Evolutionary conservation across 768 basidiomycete genomes (phyloP), one percentile per base, ranked within the genome.

Genomic region (Hypholoma fasciculare): DNA sequence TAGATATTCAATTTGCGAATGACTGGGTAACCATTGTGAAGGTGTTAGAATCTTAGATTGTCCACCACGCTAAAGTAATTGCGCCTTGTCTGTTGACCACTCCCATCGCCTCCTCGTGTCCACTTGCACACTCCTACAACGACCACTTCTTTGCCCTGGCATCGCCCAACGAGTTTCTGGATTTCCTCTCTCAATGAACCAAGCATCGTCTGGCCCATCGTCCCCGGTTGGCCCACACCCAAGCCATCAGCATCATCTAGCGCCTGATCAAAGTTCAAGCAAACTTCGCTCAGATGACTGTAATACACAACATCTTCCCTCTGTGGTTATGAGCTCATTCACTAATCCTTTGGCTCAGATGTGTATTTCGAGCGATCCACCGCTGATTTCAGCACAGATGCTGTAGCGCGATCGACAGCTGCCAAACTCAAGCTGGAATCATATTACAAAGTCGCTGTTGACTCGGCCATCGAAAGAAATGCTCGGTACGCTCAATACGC

Each of bases 381-480:
- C 1, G 76, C 81, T 42, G 85, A 83, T 57, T 96, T 96, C 78
- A 89, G 89, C 16, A 85, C 94, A 62, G 88, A 92, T 69, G 90
- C 93, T 17, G 82, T 94, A 52, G 93, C 94, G 57, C 90, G 91
- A 50, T 89, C 93, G 7, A 96, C 94, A 49, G 92, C 91, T 23
- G 94, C 96, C 17, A 97, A 97, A 71, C 85, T 98, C 72, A 97
- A 97, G 74, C 87, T 99, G 56, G 96, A 96, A 74, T 92, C 96
- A 47, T 98, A 89, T 78, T 99, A 99, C 82, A 98, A 98, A 74
- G 90, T 98, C 57, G 94, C 96, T 4, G 96, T 99, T 36, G 95
- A 98, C 71, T 84, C 93, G 61, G 96, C 96, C 49, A 96, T 99
- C 61, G 95, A 95, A 71, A 81, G 96, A 58, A 98, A 98, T 73